These are phyloP conservation scores for Fusarium buxicola DNA, from an alignment of 2,329 filamentous ascomycete species.

Conservation along the genomic window DNA sequence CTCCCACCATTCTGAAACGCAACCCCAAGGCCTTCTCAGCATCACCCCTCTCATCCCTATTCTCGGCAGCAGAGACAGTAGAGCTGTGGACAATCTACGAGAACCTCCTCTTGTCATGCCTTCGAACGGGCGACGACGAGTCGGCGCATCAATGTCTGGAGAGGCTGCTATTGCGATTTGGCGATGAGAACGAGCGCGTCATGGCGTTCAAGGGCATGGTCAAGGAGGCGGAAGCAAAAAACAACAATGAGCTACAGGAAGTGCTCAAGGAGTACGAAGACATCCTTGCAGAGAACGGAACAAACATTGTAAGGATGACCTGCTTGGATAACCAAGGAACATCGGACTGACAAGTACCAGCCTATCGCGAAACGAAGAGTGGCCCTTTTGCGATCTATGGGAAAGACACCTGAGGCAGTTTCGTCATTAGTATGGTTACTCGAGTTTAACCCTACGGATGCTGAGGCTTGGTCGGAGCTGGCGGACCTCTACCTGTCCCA, in stretches of 20 bases:
- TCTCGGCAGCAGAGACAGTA: slow-evolving; percentile 73
- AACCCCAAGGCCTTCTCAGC: slow-evolving; percentile 65
- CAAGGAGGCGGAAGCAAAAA: slow-evolving; percentile 82
- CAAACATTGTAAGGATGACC: slow-evolving; percentile 76
- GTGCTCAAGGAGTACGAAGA: slow-evolving; percentile 83
- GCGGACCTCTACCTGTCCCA: slow-evolving; percentile 86
- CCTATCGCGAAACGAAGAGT: slow-evolving; percentile 87
- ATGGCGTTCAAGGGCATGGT: slow-evolving; percentile 86
- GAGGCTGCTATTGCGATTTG: slow-evolving; percentile 83
- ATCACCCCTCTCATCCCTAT: slow-evolving; percentile 65
- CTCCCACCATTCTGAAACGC: slow-evolving; percentile 65
- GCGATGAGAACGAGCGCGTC: slow-evolving; percentile 84
- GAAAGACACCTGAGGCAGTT: slow-evolving; percentile 77
- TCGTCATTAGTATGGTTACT: slow-evolving; percentile 79
- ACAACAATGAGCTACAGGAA: slow-evolving; percentile 71
- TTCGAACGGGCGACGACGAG: slow-evolving; percentile 85
- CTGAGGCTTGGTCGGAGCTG: slow-evolving; percentile 93
- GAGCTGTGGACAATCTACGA: slow-evolving; percentile 90
- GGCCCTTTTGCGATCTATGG: slow-evolving; percentile 81
- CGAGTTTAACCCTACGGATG: slow-evolving; percentile 87
- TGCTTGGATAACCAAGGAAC: neutral
- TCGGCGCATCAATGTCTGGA: slow-evolving; percentile 81
- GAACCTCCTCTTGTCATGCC: slow-evolving; percentile 84
- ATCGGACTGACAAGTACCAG: slow-evolving; percentile 57
- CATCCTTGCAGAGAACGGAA: slow-evolving; percentile 77